phyloP scores from a whole-genome alignment of 2,329 filamentous ascomycete genomes.

The Alternaria atra region DNA sequence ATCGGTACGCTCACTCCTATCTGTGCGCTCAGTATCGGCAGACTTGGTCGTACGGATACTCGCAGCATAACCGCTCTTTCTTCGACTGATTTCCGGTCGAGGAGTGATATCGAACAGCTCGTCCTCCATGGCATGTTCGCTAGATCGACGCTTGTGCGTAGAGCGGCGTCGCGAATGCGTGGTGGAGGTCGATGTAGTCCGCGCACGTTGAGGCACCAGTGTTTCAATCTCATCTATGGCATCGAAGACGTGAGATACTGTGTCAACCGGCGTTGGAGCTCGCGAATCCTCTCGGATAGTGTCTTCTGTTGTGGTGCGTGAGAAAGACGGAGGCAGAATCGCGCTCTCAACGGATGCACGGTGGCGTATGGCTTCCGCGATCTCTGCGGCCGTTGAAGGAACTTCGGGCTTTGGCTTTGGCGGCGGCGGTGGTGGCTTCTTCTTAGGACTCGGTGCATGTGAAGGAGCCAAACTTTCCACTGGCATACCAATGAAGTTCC shows the following conservation, averaged over 20 bases:
- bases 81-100: conserved; percentile 31
- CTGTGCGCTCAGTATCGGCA: conserved; percentile 31
- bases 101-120: conserved; percentile 34
- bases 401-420: conserved; percentile 19
- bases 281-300: conserved; percentile 31
- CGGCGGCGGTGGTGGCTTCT: conserved; percentile 16
- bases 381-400: conserved; percentile 20
- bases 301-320: conserved; percentile 20
- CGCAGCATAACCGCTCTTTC: conserved; percentile 44
- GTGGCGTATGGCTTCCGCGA: conserved; percentile 21
- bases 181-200: conserved; percentile 27
- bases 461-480: conserved; percentile 30
- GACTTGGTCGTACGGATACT: conserved; percentile 33
- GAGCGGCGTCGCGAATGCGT: conserved; percentile 42
- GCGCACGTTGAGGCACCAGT: conserved; percentile 37
- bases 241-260: conserved; percentile 46
- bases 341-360: conserved; percentile 33
- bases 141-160: conserved; percentile 37
- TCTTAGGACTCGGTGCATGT: conserved; percentile 25
- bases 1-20: conserved; percentile 32
- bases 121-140: conserved; percentile 27
- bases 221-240: conserved; percentile 48
- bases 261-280: conserved; percentile 35
- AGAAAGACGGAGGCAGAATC: conserved; percentile 31
- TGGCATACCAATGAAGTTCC: conserved; percentile 35